Evolutionary conservation across 139 green algal genomes (phyloP), one percentile per base, ranked within the genome.

Genomic region (Eudorina sp.): DNA sequence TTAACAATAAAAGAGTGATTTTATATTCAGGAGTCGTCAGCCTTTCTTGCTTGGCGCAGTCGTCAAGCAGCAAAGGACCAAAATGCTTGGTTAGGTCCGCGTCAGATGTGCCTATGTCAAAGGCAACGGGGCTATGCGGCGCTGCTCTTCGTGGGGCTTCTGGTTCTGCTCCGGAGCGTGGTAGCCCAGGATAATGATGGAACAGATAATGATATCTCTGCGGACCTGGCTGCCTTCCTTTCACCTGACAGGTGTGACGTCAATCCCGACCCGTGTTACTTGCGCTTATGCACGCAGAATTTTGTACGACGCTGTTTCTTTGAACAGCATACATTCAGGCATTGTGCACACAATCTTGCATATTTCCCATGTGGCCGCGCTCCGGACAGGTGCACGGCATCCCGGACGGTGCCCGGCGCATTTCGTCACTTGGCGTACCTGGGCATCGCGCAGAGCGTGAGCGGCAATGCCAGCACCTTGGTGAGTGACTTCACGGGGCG

Each of bases 191-290:
- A 29, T 36, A 34, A 72, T 5, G 31, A 34, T 29, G 62, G 38
- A 9, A 3, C 23, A 16, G 21, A 72, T 2, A 72, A 40, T 29
- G 6, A 38, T 29, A 29, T 31, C 62, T 31, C 36, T 31, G 23
- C 36, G 21, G 62, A 72, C 11, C 38, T 72, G 21, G 38, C n/a
- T 31, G 23, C 3, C 21, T 29, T 72, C 11, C 31, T 72, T 25
- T 40, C 62, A 6, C 21, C 62, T 29, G 21, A 72, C 21, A 72
- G 62, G 62, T 72, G 38, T 72, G 14, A 72, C 62, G 31, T 38
- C n/a, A n/a, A n/a, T n/a, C n/a, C n/a, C n/a, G n/a, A n/a, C n/a
- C 62, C 62, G 62, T 4, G 62, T 72, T 72, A 72, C 62, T 72
- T n/a, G n/a, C n/a, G n/a, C 48, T 72, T 72, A 16, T 29, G 8